phyloP scores from a whole-genome alignment of 1,284 basidiomycete genomes.

The Amylostereum chailletii region DNA sequence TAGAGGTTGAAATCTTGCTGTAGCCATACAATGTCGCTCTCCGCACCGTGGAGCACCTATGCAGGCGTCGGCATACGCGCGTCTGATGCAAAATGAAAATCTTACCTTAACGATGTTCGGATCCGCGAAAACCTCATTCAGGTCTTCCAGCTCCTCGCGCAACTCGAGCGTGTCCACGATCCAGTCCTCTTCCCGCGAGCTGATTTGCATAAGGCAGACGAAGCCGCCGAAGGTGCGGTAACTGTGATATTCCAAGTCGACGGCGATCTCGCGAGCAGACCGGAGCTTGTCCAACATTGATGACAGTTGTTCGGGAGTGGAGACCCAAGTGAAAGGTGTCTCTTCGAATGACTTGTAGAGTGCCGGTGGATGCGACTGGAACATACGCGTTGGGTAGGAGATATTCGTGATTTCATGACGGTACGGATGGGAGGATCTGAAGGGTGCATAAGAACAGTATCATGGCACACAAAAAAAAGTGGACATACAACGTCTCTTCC shows the following conservation, averaged over 20 bases:
- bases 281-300: constrained; percentile 63
- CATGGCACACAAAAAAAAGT: background rate
- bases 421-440: constrained; percentile 58
- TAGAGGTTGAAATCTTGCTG: constrained; percentile 94
- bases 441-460: constrained; percentile 16
- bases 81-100: background rate
- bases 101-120: constrained; percentile 77
- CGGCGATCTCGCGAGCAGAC: constrained; percentile 72
- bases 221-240: constrained; percentile 83
- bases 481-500: constrained; percentile 23
- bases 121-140: constrained; percentile 79
- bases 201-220: constrained; percentile 91
- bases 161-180: constrained; percentile 79
- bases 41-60: constrained; percentile 89
- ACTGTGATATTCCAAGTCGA: constrained; percentile 92
- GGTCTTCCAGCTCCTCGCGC: constrained; percentile 64
- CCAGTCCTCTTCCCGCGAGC: constrained; percentile 79
- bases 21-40: constrained; percentile 92
- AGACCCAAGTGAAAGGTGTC: constrained; percentile 71
- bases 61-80: background rate
- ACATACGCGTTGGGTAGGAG: constrained; percentile 63
- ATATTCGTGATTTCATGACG: constrained; percentile 72
- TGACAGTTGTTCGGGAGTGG: constrained; percentile 47
- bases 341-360: constrained; percentile 53
- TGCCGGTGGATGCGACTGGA: constrained; percentile 38